A percentile compares a stretch with the other conserved stretches of the same genome.
These are phyloP conservation scores for Clarireedia hainanense DNA, from an alignment of 2,329 filamentous ascomycete genomes.

Conservation along the genomic window DNA sequence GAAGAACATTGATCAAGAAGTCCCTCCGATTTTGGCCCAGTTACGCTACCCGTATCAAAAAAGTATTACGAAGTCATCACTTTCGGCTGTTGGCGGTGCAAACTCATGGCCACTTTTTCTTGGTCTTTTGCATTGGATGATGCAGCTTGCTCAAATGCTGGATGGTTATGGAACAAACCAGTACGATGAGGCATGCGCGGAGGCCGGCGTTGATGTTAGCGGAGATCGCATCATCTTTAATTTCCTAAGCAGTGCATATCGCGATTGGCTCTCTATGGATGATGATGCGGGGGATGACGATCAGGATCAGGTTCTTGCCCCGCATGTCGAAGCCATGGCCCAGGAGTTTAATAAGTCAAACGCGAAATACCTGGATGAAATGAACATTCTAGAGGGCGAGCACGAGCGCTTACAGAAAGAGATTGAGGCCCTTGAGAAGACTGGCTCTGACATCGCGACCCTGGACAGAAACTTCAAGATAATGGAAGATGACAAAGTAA, in stretches of 20 bases:
- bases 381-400: constrained; percentile 80
- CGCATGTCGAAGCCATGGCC: constrained; percentile 84
- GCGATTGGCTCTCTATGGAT: constrained; percentile 88
- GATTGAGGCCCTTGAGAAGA: constrained; percentile 83
- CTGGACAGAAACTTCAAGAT: constrained; percentile 88
- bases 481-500: constrained; percentile 86
- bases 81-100: constrained; percentile 88
- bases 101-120: constrained; percentile 90
- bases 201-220: constrained; percentile 78
- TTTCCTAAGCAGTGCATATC: constrained; percentile 83
- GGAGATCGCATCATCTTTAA: constrained; percentile 92
- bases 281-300: constrained; percentile 84
- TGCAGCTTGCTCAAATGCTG: constrained; percentile 93
- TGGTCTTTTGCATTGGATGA: constrained; percentile 95
- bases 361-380: constrained; percentile 73
- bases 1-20: constrained; percentile 92
- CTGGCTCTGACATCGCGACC: constrained; percentile 72
- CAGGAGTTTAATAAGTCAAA: constrained; percentile 79
- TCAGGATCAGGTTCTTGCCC: constrained; percentile 67
- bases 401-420: constrained; percentile 74
- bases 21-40: constrained; percentile 86
- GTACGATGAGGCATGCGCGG: constrained; percentile 85
- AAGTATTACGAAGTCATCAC: constrained; percentile 92
- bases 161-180: constrained; percentile 70
- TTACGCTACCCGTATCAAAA: constrained; percentile 91